Conservation (phyloP, 139 green algal species). For the Diplosphaera chodatii region DNA sequence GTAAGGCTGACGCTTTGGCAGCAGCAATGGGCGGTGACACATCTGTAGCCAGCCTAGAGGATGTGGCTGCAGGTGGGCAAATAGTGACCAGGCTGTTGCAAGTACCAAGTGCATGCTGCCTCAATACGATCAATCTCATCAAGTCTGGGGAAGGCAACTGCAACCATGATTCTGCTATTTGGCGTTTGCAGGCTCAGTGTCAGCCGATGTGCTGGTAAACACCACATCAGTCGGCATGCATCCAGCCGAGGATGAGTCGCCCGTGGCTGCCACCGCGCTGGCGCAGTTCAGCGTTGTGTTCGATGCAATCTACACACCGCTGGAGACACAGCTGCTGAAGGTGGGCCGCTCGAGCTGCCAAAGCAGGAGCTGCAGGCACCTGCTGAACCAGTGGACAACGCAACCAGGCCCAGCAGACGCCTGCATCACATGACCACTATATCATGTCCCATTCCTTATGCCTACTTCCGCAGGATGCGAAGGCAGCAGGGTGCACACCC, state of each 20-base stretch:
- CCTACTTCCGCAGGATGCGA: slow-evolving; percentile 18
- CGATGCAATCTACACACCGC: slow-evolving; percentile 95
- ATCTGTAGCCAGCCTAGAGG: slow-evolving; percentile 17
- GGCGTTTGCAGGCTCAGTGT: slow-evolving; percentile 24
- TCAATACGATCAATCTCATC: too few species aligned
- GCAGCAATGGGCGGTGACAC: slow-evolving; percentile 19
- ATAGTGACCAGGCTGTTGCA: too few species aligned
- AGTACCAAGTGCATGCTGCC: too few species aligned
- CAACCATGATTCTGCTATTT: too few species aligned
- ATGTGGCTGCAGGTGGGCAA: slow-evolving; percentile 24
- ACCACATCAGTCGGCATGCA: slow-evolving; percentile 93
- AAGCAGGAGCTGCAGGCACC: too few species aligned
- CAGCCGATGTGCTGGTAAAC: slow-evolving; percentile 86
- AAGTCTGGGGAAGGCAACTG: too few species aligned
- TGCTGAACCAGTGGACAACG: too few species aligned
- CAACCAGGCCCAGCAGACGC: too few species aligned
- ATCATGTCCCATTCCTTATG: too few species aligned
- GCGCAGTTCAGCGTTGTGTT: slow-evolving; percentile 77
- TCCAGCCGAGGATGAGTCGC: slow-evolving; percentile 54
- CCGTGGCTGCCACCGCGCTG: slow-evolving; percentile 53
- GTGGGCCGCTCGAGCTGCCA: neutral
- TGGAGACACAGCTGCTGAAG: slow-evolving; percentile 75
- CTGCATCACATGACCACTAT: too few species aligned
- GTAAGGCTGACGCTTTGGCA: slow-evolving; percentile 65
- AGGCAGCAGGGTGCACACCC: slow-evolving; percentile 29